A percentile compares a stretch with the other conserved stretches of the same genome.
These are phyloP conservation scores for Triticum dicoccoides DNA, from an alignment of 176 grass and related monocot species.

Conservation along the genomic window DNA sequence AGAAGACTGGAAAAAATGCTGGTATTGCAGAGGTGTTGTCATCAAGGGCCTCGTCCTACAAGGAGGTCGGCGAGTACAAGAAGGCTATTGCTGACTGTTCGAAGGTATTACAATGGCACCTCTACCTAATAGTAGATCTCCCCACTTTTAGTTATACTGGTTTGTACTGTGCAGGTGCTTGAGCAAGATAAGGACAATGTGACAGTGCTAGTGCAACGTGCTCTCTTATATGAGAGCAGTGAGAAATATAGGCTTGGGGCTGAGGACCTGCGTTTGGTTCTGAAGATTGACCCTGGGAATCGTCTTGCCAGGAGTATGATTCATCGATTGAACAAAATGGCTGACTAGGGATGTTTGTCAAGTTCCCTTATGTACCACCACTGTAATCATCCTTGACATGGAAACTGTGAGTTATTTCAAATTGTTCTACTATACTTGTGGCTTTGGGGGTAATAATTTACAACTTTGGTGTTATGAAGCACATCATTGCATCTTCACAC, in stretches of 20 bases:
- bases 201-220: slow-evolving; percentile 75
- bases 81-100: slow-evolving; percentile 99
- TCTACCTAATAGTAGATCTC: not conserved
- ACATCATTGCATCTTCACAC: slow-evolving; percentile 24
- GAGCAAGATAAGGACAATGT: slow-evolving; percentile 82
- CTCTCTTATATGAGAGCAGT: slow-evolving; percentile 89
- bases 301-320: slow-evolving; percentile 95
- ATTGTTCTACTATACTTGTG: slow-evolving; percentile 40
- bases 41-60: slow-evolving; percentile 95
- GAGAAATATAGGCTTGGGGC: slow-evolving; percentile 96
- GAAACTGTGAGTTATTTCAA: slow-evolving; percentile 39
- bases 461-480: slow-evolving; percentile 24
- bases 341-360: slow-evolving; percentile 61
- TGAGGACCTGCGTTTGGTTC: slow-evolving; percentile 92
- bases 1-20: slow-evolving; percentile 63
- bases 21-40: slow-evolving; percentile 76
- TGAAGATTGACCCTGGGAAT: slow-evolving; percentile 92
- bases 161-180: slow-evolving; percentile 59
- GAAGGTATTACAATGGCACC: slow-evolving; percentile 45
- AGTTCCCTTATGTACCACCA: slow-evolving; percentile 30
- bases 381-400: slow-evolving; percentile 30
- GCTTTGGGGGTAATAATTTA: slow-evolving; percentile 36
- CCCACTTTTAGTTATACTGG: not conserved
- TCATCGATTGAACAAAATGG: slow-evolving; percentile 93
- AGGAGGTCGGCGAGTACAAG: slow-evolving; percentile 99